Conservation (phyloP, 2,329 filamentous ascomycete genomes). For the Penicillium sp. region DNA sequence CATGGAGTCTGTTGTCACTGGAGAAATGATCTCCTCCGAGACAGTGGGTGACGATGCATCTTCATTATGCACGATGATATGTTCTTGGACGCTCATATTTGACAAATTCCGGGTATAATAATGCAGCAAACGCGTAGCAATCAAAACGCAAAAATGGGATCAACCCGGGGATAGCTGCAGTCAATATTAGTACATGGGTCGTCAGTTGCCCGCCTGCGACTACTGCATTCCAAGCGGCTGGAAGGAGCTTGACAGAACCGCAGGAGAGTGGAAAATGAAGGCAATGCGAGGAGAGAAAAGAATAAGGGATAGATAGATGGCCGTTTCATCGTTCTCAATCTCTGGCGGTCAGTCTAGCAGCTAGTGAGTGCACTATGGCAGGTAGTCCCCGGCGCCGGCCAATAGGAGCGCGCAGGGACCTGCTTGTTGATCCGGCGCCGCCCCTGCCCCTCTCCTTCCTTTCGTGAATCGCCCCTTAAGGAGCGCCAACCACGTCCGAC, state of each 20-base stretch:
- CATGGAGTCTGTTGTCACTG: conserved; percentile 61
- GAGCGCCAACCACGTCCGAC: no score
- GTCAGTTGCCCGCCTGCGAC: conserved; percentile 15
- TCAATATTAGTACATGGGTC: not conserved
- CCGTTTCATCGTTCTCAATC: not conserved
- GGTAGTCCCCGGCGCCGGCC: not conserved
- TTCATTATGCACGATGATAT: conserved; percentile 20
- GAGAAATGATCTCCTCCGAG: conserved; percentile 20
- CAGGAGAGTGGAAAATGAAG: not conserved
- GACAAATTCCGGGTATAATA: not conserved
- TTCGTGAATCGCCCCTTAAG: not conserved
- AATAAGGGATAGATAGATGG: not conserved
- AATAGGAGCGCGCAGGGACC: not conserved
- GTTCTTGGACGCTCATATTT: conserved; percentile 21
- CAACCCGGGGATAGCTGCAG: not conserved
- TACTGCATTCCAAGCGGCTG: conserved; percentile 13
- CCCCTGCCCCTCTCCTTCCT: not conserved
- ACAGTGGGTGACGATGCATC: conserved; percentile 14
- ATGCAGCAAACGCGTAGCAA: not conserved
- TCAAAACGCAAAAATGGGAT: not conserved
- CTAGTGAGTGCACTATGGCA: not conserved
- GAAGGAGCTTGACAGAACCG: not conserved
- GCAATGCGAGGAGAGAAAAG: conserved; percentile 1
- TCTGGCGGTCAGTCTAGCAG: not conserved
- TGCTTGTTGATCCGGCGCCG: not conserved